Base-by-base conservation (phyloP, 2,329 filamentous ascomycete genomes). In the Alternaria longipes region DNA sequence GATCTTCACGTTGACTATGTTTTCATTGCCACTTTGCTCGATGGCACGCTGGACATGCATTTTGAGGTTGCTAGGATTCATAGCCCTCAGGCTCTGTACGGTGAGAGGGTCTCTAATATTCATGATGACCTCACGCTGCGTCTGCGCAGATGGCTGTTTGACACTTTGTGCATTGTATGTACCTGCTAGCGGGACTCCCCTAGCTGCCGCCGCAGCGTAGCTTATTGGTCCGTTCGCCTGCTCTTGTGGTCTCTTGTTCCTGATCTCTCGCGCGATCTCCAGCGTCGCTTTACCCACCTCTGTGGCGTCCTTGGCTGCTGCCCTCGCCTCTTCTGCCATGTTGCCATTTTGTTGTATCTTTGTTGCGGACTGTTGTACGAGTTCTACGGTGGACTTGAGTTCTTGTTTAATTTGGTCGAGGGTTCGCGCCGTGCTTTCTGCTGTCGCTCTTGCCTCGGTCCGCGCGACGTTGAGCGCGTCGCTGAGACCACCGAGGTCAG, bases 91-190 rank as follows among this genome's bases (percentile, higher is more conserved):
- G 22, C 5, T 5, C 22, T 22, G 22, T 22, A 22, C 22, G 22
- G 22, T 22, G 1, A 22, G 22, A 1, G 22, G 22, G 22, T 34
- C 32, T 34, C 32, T 34, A 5, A 34, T 34, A 16, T 34, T 14
- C 9, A 34, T 34, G 11, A 68, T 59, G 32, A 70, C 58, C 55
- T 70, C 46, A 63, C 60, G 59, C 54, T 65, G 56, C 18, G 41
- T 60, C 49, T 66, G 51, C 44, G 26, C 46, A 52, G 66, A 64
- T 36, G 53, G 54, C 16, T 12, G 3, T 30, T 58, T 66, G 22
- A 54, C 42, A 62, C 54, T 61, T 42, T 66, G 56, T 68, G 57
- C 57, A 68, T 66, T 68, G 26, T 61, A 53, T 65, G 42, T 65
- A 59, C 56, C 59, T 66, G 60, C 22, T 22, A 22, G 1, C 22